Conservation (phyloP, 1,284 basidiomycete genomes). For the Apiotrichum montevideense region DNA sequence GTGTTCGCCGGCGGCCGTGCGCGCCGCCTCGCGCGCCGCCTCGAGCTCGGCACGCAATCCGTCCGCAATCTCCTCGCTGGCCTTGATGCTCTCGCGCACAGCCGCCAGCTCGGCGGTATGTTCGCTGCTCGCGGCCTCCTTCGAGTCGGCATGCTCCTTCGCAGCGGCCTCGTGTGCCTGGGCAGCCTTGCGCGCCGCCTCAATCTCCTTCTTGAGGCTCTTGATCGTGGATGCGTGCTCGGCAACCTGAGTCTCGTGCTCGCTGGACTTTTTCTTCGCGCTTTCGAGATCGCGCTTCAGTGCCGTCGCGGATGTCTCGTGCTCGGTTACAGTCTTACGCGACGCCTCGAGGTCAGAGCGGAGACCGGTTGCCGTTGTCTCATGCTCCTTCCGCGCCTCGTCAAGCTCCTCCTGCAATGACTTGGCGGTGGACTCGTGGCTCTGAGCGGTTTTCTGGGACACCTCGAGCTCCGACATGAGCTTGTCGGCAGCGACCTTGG, state of each 20-base stretch:
- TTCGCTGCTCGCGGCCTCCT: neutral
- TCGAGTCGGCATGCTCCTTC: neutral
- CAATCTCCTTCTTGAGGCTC: slow-evolving; percentile 3
- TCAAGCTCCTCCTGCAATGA: slow-evolving; percentile 4
- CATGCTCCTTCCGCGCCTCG: neutral
- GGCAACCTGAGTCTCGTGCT: slow-evolving; percentile 6
- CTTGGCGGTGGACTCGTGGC: slow-evolving; percentile 1
- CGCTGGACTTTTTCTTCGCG: slow-evolving; percentile 6
- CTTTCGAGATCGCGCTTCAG: slow-evolving; percentile 10
- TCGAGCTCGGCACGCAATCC: slow-evolving; percentile 1
- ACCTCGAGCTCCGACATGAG: slow-evolving; percentile 1
- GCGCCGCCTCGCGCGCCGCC: slow-evolving; percentile 2
- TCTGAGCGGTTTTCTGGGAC: neutral
- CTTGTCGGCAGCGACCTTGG: neutral
- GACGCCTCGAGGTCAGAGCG: slow-evolving; percentile 5
- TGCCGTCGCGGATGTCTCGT: neutral
- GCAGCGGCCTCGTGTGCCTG: slow-evolving; percentile 6
- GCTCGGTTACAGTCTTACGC: neutral
- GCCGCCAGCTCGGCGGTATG: slow-evolving; percentile 6
- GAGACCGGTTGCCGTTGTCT: neutral
- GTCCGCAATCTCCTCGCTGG: slow-evolving; percentile 8
- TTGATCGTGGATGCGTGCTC: slow-evolving; percentile 6
- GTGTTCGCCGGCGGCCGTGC: slow-evolving; percentile 3
- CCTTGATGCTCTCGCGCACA: neutral
- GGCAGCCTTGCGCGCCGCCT: neutral